Conservation (phyloP, 2,329 filamentous ascomycete species). For the Penicillium thymicola region DNA sequence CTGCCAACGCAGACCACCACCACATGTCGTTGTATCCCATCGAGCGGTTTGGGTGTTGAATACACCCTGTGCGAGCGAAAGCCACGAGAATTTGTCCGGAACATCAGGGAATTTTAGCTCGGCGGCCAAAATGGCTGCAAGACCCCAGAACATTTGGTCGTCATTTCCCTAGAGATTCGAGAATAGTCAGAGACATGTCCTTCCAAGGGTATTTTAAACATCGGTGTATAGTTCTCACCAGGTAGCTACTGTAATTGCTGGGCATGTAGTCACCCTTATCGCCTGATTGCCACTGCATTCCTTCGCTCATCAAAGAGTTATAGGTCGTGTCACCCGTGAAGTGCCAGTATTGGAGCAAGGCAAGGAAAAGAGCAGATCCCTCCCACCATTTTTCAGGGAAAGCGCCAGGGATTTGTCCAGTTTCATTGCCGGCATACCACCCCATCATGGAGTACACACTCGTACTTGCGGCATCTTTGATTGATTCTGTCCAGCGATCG, state of each 20-base stretch:
- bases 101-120: constrained; percentile 63
- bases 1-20: constrained; percentile 76
- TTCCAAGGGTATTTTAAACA: background rate
- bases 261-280: constrained; percentile 37
- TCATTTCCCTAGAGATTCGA: constrained; percentile 56
- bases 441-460: constrained; percentile 50
- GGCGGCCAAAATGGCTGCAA: constrained; percentile 65
- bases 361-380: constrained; percentile 65
- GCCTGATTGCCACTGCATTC: constrained; percentile 34
- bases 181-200: background rate
- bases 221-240: constrained; percentile 8
- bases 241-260: constrained; percentile 36
- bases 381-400: constrained; percentile 76
- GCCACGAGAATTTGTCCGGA: constrained; percentile 40
- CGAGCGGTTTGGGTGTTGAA: constrained; percentile 68
- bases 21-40: constrained; percentile 67
- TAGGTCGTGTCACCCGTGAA: constrained; percentile 63
- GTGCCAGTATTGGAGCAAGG: constrained; percentile 68
- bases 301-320: constrained; percentile 54
- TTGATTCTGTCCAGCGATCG: constrained; percentile 33
- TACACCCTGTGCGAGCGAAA: constrained; percentile 64
- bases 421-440: constrained; percentile 53
- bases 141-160: constrained; percentile 69
- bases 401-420: constrained; percentile 49
- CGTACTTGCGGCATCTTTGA: constrained; percentile 43